These are phyloP conservation scores for Selenicereus undatus DNA, from an alignment of 148 eudicot species.

Conservation along the genomic window DNA sequence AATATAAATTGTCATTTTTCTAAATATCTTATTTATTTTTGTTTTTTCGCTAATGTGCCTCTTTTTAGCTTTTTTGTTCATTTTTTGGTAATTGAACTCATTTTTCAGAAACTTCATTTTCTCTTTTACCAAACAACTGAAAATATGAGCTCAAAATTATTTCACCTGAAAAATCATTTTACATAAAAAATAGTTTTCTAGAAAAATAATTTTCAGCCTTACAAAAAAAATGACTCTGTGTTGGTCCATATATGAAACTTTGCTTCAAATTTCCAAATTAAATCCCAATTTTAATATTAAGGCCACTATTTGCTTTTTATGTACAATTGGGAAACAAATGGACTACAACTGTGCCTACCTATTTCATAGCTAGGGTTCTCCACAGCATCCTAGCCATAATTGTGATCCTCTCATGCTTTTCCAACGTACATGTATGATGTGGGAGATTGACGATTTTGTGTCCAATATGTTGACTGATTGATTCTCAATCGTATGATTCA, in stretches of 20 bases:
- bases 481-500: not conserved
- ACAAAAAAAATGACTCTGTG: not conserved
- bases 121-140: no score
- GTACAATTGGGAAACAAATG: not conserved
- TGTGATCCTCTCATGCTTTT: not conserved
- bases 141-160: no score
- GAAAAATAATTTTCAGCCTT: no score
- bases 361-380: not conserved
- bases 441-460: not conserved
- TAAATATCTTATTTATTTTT: no score
- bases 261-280: not conserved
- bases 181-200: no score
- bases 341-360: conserved; percentile 1
- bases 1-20: no score
- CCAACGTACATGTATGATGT: not conserved
- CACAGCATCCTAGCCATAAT: not conserved
- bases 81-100: no score
- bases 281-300: not conserved
- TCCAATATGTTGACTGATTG: not conserved
- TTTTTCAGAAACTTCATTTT: no score
- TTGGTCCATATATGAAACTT: not conserved
- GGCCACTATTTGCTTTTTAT: not conserved
- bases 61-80: no score
- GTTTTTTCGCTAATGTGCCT: no score
- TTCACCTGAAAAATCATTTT: no score